Evolutionary conservation across 108 stramenopile genomes (phyloP), one percentile per base, ranked within the genome.

Genomic region (Skeletonema potamos): DNA sequence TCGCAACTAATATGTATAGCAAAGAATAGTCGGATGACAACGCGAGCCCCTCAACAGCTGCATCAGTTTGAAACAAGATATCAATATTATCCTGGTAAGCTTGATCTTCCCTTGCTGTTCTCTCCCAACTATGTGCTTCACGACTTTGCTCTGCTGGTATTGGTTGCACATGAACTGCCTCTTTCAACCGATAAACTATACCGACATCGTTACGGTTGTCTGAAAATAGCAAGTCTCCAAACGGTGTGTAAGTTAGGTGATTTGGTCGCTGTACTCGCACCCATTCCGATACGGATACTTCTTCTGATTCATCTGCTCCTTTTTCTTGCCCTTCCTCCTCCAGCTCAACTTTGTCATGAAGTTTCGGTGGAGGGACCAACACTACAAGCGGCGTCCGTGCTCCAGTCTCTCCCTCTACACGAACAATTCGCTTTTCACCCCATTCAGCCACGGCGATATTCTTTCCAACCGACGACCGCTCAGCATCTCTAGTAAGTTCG

Each of bases 371-470:
- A 13, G 78, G 73, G 10, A 85, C 74, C 72, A 79, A 61, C 11
- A 83, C 59, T 6, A 86, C 71, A 54, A 93, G 60, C 17, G 92
- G 92, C 6, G 88, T 93, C 17, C 92, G 81, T 13, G 92, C 92
- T 3, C 92, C 92, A 44, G 70, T 86, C 30, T 84, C 78, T 24
- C 58, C 74, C 63, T 93, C 92, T 30, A 93, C 58, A 46, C 92
- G 79, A 18, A 86, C 69, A 55, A 93, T 87, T 13, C 92, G 77
- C 54, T 76, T 75, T 59, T 93, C 92, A 26, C 92, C 92, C 84
- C 85, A 87, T 70, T 93, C 92, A 0, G 85, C 84, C 30, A 93
- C 81, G 22, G 83, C 34, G 10, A 90, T 27, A 41, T 63, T 68
- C 44, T 66, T 74, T 17, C 70, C 81, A 18, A 43, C 41, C 43